phyloP scores from a whole-genome alignment of 495 filamentous ascomycete genomes.

The Daldinia caldariorum region DNA sequence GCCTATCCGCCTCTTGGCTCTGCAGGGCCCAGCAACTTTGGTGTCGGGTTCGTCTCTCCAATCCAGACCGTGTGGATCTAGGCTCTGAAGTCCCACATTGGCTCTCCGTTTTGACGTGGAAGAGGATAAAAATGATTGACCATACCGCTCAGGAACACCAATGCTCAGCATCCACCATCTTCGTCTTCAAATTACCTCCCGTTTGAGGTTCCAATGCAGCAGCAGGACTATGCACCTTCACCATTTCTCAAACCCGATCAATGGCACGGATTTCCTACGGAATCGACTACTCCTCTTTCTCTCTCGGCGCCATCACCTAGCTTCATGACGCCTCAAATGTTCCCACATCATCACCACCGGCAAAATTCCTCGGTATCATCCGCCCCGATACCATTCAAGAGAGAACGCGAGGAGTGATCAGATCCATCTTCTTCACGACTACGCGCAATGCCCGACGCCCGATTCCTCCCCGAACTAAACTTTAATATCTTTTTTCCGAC shows the following conservation, averaged over 20 bases:
- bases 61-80: constrained; percentile 63
- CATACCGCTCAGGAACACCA: constrained; percentile 57
- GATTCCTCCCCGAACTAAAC: constrained; percentile 21
- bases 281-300: constrained; percentile 50
- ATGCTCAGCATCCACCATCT: constrained; percentile 49
- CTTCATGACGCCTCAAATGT: constrained; percentile 38
- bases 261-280: constrained; percentile 47
- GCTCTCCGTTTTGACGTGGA: constrained; percentile 46
- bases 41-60: constrained; percentile 66
- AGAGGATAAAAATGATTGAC: constrained; percentile 59
- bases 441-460: constrained; percentile 21
- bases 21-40: constrained; percentile 57
- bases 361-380: constrained; percentile 46
- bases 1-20: constrained; percentile 52
- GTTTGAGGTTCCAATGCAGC: constrained; percentile 45
- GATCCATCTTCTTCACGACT: constrained; percentile 2
- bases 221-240: constrained; percentile 46
- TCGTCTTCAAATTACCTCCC: constrained; percentile 48
- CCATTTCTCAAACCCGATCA: constrained; percentile 54
- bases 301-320: constrained; percentile 43
- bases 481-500: constrained; percentile 43
- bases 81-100: constrained; percentile 51
- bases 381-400: constrained; percentile 44
- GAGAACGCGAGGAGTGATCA: constrained; percentile 40
- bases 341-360: constrained; percentile 43